Base-by-base conservation (phyloP, 768 basidiomycete genomes). In the Chalciporus piperatus region DNA sequence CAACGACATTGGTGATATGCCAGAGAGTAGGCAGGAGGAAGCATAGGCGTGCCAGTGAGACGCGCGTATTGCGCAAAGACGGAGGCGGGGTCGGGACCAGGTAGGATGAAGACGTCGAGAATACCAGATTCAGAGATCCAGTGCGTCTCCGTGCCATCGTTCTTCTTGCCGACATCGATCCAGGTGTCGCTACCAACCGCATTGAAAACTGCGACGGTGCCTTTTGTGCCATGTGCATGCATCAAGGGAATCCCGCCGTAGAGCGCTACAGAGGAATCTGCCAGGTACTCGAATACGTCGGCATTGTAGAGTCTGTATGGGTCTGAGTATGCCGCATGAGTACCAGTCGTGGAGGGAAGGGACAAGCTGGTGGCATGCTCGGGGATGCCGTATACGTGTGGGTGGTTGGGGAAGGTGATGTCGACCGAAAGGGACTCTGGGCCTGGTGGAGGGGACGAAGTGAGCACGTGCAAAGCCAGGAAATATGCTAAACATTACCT, bases 81-180 rank as follows among this genome's bases (percentile, higher is more conserved):
- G 3, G 89, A 85, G 8, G 79, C 73, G 10, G 92, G 85, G 0
- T 86, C 84, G 1, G 96, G 94, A 6, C 97, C 97, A 4, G 97
- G 93, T 49, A 98, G 81, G 59, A 99, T 75, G 73, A 98, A 92
- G 10, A 97, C 68, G 68, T 99, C 96, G 47, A 99, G 79, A 54
- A 98, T 94, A 40, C 97, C 97, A 4, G 92, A 93, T 70, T 99
- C 97, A 7, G 95, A 93, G 56, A 98, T 85, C 97, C 96, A 99
- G 66, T 98, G 97, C 0, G 96, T 94, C 57, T 87, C 77, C 0
- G 90, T 89, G 8, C 89, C 87, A 55, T 76, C 49, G 16, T 64
- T 45, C 12, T 3, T 79, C 72, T 5, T 83, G 69, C 76, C 83
- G 28, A 98, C 80, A 64, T 98, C 97, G 43, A 99, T 87, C 87